Base-by-base conservation (phyloP, 441 rosid genomes). In the Gossypium lobatum region DNA sequence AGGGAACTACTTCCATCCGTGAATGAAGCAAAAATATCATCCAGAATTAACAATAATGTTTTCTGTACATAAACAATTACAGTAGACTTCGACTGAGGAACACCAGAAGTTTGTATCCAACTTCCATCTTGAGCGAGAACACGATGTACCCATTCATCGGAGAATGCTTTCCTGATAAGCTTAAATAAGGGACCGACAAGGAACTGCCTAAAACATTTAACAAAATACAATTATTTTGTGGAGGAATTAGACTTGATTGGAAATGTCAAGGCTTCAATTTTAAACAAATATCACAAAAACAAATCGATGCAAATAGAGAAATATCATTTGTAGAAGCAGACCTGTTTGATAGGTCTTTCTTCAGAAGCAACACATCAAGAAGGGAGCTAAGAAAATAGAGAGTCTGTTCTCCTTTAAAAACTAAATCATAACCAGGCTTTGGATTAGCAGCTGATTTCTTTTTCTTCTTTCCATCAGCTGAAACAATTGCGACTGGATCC, bases 271-370 rank as follows among this genome's bases (percentile, higher is more conserved):
- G 57, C 23, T 66, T 54, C 14, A 45, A 50, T 23, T 54, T 53
- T 16, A 55, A 39, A 66, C 26, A 23, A 17, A 66, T 37, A 37
- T 48, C 26, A 48, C 25, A 28, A 14, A 70, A 54, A 54, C 31
- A 18, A 6, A 54, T 31, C 7, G 61, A 70, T 10, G 3, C 52
- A 34, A 20, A 55, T 18, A 68, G 28, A 54, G 11, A 54, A 54
- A 48, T 34, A 31, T 54, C 73, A 70, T 64, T 54, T 61, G 55
- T 79, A 66, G 61, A 73, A 74, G 62, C 73, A 77, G 25, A 96
- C 98, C 99, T 94, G 93, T 85, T 83, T 75, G 82, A 74, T 55
- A 90, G 82, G 77, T 91, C 91, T 79, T 94, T 94, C 87, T 94
- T 94, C 76, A 91, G 77, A 11, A 91, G 82, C 80, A 94, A 82